Evolutionary conservation across 805 yeast species (phyloP).

Genomic region (Metschnikowia noctiluminum): DNA sequence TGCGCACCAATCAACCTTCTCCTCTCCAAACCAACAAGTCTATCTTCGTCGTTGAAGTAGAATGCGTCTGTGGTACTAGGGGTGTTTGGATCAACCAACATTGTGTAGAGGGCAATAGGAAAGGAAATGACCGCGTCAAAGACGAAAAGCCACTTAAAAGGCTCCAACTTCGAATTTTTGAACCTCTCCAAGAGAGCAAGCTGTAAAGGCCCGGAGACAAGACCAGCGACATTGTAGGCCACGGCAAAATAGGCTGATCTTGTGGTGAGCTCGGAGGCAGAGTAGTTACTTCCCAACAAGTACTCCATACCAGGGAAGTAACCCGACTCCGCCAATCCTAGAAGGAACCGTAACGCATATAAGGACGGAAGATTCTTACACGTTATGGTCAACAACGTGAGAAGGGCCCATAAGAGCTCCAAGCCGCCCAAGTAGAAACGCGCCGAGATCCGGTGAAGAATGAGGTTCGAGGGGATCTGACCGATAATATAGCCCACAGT

Average conservation of each 20-base stretch:
- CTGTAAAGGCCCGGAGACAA: constrained; percentile 35
- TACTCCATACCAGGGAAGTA: constrained; percentile 60
- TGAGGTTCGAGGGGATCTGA: constrained; percentile 17
- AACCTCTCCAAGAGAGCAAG: constrained; percentile 25
- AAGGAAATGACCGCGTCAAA: constrained; percentile 33
- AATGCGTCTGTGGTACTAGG: constrained; percentile 35
- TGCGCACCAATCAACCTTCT: constrained; percentile 33
- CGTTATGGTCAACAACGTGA: constrained; percentile 27
- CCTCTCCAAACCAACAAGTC: constrained; percentile 45
- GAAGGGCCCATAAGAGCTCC: constrained; percentile 43
- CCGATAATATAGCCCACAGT: constrained; percentile 18
- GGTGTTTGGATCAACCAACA: constrained; percentile 33
- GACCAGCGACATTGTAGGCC: constrained; percentile 25
- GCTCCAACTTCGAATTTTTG: constrained; percentile 19
- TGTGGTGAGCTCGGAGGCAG: constrained; percentile 25
- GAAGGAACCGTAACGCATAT: constrained; percentile 16
- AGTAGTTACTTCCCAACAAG: constrained; percentile 33
- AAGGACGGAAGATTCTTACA: constrained; percentile 11
- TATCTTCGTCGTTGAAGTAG: constrained; percentile 27
- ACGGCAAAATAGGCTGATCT: constrained; percentile 31
- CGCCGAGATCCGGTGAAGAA: constrained; percentile 41
- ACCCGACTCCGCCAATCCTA: constrained; percentile 47
- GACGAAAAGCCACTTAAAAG: constrained; percentile 35
- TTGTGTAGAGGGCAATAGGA: constrained; percentile 32
- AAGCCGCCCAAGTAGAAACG: constrained; percentile 42